Evolutionary conservation across 2,329 filamentous ascomycete genomes (phyloP), one percentile per base, ranked within the genome.

Genomic region (Penicillium sumatraense): DNA sequence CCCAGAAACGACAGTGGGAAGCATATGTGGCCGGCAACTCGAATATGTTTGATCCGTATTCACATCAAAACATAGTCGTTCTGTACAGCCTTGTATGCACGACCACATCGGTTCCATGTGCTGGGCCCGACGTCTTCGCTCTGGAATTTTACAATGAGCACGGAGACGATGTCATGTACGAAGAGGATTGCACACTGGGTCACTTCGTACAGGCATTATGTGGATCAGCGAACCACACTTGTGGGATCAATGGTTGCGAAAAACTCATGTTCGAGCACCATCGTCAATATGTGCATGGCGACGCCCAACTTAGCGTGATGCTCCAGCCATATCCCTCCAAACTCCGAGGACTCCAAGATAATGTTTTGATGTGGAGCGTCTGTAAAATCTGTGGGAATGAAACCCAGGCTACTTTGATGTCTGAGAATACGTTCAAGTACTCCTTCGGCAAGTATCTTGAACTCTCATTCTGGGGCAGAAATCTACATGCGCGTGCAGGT

Each of bases 391-490:
- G 96, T 73, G 88, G 90, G 49, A 91, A 91, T 62, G 93, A 98
- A 70, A 96, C 93, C 0, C 90, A 91, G 35, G 87, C 93, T 45
- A 89, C 90, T 62, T 87, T 89, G 27, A 97, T 99, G 91, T 97
- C 93, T 1, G 87, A 92, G 53, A 92, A 87, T 66, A 96, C 93
- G 0, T 99, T 92, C 90, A 97, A 96, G 72, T 99, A 99, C 72
- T 99, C 95, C 0, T 96, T 99, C 68, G 95, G 91, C 10, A 99
- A 99, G 74, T 99, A 98, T 68, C 81, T 99, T n/a, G 95, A 99
- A 74, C 80, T 99, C 16, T 92, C 93, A 2, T 98, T 98, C 73
- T 99, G 93, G 93, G 93, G 93, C 68, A 89, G 86, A 38, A 89
- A 91, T 33, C 78, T 98, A 46, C 89, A 87, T 62, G 69, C 86